Percentiles rank a stretch among this genome's conserved stretches.
These are phyloP conservation scores for Sclerotinia sclerotiorum DNA, from an alignment of 2,329 filamentous ascomycete genomes.

Conservation along the genomic window DNA sequence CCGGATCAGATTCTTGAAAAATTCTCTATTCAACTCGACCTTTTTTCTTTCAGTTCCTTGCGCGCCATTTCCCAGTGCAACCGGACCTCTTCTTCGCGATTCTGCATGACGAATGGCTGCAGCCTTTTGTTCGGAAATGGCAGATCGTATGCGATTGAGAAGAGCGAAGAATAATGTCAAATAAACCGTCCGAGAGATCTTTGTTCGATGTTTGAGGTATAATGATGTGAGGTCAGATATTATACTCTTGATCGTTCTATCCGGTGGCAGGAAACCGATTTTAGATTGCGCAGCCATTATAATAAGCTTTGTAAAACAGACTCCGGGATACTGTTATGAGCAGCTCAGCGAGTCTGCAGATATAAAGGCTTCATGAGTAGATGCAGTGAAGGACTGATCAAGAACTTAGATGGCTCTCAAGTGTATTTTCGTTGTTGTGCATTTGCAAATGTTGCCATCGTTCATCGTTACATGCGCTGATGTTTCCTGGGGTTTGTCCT, in stretches of 20 bases:
- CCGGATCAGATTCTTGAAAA: conserved; percentile 65
- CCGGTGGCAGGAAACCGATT: conserved; percentile 64
- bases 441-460: conserved; percentile 5
- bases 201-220: conserved; percentile 77
- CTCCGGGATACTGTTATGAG: conserved; percentile 13
- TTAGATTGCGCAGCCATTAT: conserved; percentile 76
- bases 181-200: conserved; percentile 81
- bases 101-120: conserved; percentile 69
- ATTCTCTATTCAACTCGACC: conserved; percentile 89
- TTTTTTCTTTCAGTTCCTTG: conserved; percentile 60
- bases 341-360: conserved; percentile 18
- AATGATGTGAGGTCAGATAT: conserved; percentile 66
- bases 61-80: conserved; percentile 42
- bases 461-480: conserved; percentile 17
- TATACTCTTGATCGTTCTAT: conserved; percentile 64
- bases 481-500: conserved; percentile 4
- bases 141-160: conserved; percentile 83
- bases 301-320: conserved; percentile 4
- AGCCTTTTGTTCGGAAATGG: conserved; percentile 89
- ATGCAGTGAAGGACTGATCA: not conserved
- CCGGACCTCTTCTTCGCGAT: conserved; percentile 53
- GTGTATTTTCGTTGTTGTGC: conserved; percentile 10
- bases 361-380: conserved; percentile 16
- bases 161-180: conserved; percentile 78
- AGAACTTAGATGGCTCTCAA: not conserved